Conservation (phyloP, 2,329 filamentous ascomycete genomes). For the Aureobasidium sp. region DNA sequence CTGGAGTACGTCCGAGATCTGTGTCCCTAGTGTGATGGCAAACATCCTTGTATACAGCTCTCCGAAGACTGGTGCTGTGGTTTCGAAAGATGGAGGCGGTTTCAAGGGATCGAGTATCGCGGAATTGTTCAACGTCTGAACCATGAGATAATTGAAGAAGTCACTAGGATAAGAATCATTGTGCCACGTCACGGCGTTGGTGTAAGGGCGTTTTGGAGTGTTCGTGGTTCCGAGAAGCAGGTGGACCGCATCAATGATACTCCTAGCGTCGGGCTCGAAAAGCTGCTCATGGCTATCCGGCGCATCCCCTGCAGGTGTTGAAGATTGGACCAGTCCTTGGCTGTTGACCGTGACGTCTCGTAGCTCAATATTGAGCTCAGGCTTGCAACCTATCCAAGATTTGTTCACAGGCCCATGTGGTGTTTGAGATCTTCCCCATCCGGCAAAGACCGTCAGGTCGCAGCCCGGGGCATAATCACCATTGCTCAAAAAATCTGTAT, state of each 20-base stretch:
- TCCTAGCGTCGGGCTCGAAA: neutral
- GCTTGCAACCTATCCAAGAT: constrained; percentile 23
- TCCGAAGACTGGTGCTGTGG: constrained; percentile 18
- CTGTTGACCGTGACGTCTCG: constrained; percentile 27
- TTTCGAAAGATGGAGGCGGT: constrained; percentile 25
- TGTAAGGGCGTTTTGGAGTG: neutral
- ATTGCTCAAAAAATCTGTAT: neutral
- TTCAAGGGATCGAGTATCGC: constrained; percentile 28
- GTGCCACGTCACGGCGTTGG: constrained; percentile 32
- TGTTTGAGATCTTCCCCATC: neutral
- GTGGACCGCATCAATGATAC: neutral
- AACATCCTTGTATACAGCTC: constrained; percentile 32
- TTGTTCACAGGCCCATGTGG: neutral
- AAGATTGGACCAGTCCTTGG: neutral
- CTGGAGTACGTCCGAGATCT: constrained; percentile 33
- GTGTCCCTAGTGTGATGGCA: constrained; percentile 35
- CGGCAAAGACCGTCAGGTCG: neutral
- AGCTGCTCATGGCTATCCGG: neutral
- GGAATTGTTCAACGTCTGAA: constrained; percentile 21
- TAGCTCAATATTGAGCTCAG: constrained; percentile 22
- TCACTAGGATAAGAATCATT: constrained; percentile 37
- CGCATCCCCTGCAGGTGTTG: neutral
- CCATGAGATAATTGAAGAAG: constrained; percentile 42
- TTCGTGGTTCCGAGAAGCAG: neutral
- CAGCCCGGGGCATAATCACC: too few relatives aligned